These are phyloP conservation scores for Carex arenaria DNA, from an alignment of 202 grass and related monocot species.

Conservation along the genomic window DNA sequence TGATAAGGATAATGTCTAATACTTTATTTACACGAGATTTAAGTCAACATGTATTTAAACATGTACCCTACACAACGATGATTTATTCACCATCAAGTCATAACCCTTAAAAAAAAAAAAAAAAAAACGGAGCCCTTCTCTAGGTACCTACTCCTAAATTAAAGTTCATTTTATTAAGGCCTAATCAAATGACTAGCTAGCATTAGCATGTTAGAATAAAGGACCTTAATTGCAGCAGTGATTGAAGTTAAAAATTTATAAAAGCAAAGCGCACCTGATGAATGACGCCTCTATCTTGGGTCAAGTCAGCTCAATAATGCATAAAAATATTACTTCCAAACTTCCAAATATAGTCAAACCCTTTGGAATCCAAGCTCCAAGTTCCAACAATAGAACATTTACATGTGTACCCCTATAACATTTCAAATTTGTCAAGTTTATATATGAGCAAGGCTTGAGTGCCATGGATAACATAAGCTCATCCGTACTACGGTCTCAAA, in stretches of 20 bases:
- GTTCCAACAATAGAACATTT: neutral
- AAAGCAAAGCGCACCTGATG: neutral
- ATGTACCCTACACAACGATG: too few species aligned
- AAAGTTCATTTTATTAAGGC: neutral
- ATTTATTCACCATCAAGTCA: neutral
- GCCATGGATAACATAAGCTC: too few species aligned
- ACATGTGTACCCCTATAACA: neutral
- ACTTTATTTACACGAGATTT: neutral
- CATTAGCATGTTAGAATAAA: too few species aligned
- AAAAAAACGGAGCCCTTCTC: neutral
- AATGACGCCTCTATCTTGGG: neutral
- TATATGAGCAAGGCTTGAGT: too few species aligned
- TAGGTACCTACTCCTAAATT: neutral
- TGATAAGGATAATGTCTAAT: neutral
- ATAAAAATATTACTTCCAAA: neutral
- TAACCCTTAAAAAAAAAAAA: neutral
- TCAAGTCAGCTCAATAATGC: constrained; percentile 29
- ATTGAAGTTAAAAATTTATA: neutral
- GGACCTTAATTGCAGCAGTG: too few species aligned
- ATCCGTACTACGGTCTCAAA: too few species aligned
- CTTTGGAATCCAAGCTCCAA: neutral
- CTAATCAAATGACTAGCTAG: too few species aligned
- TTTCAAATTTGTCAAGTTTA: neutral
- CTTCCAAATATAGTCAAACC: constrained; percentile 9
- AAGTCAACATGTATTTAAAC: too few species aligned